These are phyloP conservation scores for Aspergillus saccharolyticus DNA, from an alignment of 495 filamentous ascomycete genomes.

Conservation along the genomic window DNA sequence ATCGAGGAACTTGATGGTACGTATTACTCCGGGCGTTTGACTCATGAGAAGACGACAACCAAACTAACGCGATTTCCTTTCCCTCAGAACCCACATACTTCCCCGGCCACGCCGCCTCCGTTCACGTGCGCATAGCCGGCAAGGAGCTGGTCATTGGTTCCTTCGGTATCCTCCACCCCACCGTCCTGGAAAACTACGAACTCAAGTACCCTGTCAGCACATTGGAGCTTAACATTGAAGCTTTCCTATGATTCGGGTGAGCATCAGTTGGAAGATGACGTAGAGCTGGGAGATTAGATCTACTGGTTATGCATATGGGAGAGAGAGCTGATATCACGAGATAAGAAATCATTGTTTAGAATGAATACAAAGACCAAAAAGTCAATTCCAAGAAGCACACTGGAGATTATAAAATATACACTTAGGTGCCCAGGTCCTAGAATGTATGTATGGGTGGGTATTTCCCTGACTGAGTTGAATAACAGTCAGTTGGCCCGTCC, in stretches of 20 bases:
- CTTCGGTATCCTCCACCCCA: conserved; percentile 91
- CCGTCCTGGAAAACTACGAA: conserved; percentile 89
- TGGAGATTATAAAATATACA: too few relatives aligned
- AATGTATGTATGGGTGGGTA: too few relatives aligned
- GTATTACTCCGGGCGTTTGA: conserved; percentile 16
- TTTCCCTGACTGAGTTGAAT: too few relatives aligned
- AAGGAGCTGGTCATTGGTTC: conserved; percentile 70
- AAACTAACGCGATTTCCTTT: conserved; percentile 7
- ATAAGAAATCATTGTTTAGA: background rate
- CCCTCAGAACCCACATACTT: conserved; percentile 79
- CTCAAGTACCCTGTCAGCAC: conserved; percentile 90
- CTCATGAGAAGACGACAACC: background rate
- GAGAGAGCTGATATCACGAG: background rate
- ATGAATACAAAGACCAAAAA: background rate
- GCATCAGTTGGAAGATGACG: background rate
- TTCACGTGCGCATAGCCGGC: conserved; percentile 66
- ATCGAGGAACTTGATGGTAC: conserved; percentile 82
- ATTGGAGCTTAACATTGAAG: conserved; percentile 92
- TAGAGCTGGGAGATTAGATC: background rate
- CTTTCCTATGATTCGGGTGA: conserved; percentile 84
- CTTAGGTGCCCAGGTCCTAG: too few relatives aligned
- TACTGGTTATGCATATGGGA: background rate
- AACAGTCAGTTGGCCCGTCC: too few relatives aligned
- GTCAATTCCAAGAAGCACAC: too few relatives aligned
- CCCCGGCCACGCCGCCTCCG: conserved; percentile 76